Conservation (phyloP, 306 rosid species). For the Acacia acuminata region DNA sequence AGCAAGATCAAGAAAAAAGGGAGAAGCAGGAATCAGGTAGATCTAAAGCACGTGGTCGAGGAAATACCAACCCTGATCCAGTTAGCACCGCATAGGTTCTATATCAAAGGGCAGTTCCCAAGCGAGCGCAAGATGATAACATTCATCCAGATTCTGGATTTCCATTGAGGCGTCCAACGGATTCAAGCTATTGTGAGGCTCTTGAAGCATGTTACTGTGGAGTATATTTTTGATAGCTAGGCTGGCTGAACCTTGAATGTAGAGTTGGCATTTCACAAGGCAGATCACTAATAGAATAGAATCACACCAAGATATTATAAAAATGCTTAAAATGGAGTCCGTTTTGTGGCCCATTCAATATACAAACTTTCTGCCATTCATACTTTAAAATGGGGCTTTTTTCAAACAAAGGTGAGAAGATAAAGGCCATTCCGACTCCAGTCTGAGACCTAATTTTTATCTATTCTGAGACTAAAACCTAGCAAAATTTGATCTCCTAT, state of each 20-base stretch:
- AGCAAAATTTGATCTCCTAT: not conserved
- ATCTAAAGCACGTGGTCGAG: constrained; percentile 40
- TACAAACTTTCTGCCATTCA: not conserved
- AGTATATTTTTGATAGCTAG: constrained; percentile 13
- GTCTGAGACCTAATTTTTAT: not conserved
- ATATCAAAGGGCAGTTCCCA: constrained; percentile 50
- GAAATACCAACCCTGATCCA: constrained; percentile 49
- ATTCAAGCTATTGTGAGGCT: constrained; percentile 8
- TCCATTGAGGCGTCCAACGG: not conserved
- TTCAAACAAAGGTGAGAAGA: not conserved
- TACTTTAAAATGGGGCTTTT: not conserved
- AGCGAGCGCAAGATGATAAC: constrained; percentile 17
- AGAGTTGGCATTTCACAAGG: not conserved
- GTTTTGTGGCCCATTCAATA: not conserved
- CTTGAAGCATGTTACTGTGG: not conserved
- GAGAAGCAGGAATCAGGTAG: constrained; percentile 51
- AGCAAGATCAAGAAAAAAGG: constrained; percentile 60
- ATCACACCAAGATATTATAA: not conserved
- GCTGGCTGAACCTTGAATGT: not conserved
- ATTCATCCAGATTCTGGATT: not conserved
- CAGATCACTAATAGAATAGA: not conserved
- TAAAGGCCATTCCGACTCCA: not conserved
- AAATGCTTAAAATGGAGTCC: constrained; percentile 6
- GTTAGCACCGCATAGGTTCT: constrained; percentile 55
- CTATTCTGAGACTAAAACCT: not conserved